A percentile compares a stretch with the other conserved stretches of the same genome.
These are phyloP conservation scores for Pseudogymnoascus sp. DNA, from an alignment of 2,329 filamentous ascomycete species.

Conservation along the genomic window DNA sequence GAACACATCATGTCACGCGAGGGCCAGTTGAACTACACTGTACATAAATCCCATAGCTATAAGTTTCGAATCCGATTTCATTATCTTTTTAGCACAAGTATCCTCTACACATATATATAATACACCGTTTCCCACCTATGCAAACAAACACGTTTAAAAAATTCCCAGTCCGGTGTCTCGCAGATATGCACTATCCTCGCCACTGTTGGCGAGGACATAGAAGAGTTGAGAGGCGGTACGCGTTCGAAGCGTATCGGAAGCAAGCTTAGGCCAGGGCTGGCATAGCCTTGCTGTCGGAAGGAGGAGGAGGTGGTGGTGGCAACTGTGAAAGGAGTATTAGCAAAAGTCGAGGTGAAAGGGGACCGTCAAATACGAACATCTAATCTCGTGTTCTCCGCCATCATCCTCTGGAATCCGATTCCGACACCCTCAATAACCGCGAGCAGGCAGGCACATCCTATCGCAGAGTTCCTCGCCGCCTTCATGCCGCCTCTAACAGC, in stretches of 20 bases:
- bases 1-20: not conserved
- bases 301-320: slow-evolving; percentile 4
- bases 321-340: not conserved
- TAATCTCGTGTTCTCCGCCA: slow-evolving; percentile 79
- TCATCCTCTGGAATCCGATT: slow-evolving; percentile 91
- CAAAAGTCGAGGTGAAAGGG: not conserved
- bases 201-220: not conserved
- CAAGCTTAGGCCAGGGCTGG: slow-evolving; percentile 2
- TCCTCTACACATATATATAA: slow-evolving; percentile 5
- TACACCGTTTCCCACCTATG: slow-evolving; percentile 7
- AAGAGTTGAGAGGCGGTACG: slow-evolving; percentile 5
- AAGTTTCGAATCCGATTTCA: slow-evolving; percentile 2
- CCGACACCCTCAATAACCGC: slow-evolving; percentile 97
- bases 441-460: slow-evolving; percentile 88
- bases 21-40: not conserved
- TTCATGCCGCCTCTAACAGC: slow-evolving; percentile 87
- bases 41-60: not conserved
- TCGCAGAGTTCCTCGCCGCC: slow-evolving; percentile 89
- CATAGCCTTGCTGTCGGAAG: slow-evolving; percentile 6
- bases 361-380: slow-evolving; percentile 36
- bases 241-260: slow-evolving; percentile 1
- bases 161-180: slow-evolving; percentile 1
- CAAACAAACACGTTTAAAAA: slow-evolving; percentile 7
- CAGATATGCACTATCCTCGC: not conserved
- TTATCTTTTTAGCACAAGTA: slow-evolving; percentile 6